Base-by-base conservation (phyloP, 2,329 filamentous ascomycete species). In the Zasmidium cellare region DNA sequence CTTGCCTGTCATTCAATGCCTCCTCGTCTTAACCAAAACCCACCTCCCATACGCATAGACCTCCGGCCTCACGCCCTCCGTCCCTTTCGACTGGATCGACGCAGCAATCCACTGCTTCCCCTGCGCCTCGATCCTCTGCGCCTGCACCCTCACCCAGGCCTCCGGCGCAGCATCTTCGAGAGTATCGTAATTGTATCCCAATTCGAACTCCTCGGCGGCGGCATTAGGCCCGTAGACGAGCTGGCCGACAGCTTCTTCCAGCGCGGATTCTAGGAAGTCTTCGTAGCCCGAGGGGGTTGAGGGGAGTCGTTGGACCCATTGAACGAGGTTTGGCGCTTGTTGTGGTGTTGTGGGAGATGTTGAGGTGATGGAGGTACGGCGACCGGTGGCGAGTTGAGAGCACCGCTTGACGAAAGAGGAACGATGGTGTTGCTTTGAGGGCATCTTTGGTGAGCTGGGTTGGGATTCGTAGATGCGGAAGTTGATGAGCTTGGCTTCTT, bases 291-390 rank as follows among this genome's bases (percentile, higher is more conserved):
- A 44, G 12, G 44, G 49, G 20, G 51, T 22, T 3, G 46, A 22
- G 28, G 60, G 60, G 5, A 63, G 55, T 25, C 46, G 25, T 44
- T 63, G 60, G 11, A 57, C 44, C 60, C 60, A 62, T 41, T 60
- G 60, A 6, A 53, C 28, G 20, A 51, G 45, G 3, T 31, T 57
- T 3, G 57, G 55, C 9, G 56, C 52, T 47, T 48, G 46, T 12
- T 22, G 31, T 6, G 48, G 35, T 2, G 50, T 28, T 14, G 35
- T 9, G 23, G 47, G n/a, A 2, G 50, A 23, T 45, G 20, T 53
- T 16, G 55, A 54, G 20, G 50, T 18, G 24, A 48, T 24, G 6
- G 51, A 49, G 44, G 14, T 44, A 22, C 45, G 52, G 44, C 54
- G 19, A 9, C 35, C 46, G 19, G 51, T 55, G 9, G 60, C 52